Percentiles rank a stretch among this genome's conserved stretches.
Evolutionary conservation across 1,284 basidiomycete species (phyloP).

Genomic region (Golubevia sp.): DNA sequence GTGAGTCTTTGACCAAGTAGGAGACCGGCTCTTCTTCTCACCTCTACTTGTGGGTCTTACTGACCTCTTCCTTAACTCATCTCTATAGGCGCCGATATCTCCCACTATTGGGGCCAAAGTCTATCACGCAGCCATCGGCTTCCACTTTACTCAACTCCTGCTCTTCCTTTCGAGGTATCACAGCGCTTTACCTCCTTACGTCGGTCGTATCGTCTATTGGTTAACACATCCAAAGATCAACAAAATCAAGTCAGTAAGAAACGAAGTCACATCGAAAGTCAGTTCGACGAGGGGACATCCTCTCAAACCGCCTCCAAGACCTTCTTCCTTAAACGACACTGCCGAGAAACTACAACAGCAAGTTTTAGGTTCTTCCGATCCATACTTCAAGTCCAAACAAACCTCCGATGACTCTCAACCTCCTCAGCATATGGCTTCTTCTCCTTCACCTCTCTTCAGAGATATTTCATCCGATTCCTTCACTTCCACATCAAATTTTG

Average conservation of each 20-base stretch:
- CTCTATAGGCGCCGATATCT: slow-evolving; percentile 1
- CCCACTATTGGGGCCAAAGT: slow-evolving; percentile 7
- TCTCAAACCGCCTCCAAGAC: slow-evolving; percentile 64
- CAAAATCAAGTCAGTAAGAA: background rate
- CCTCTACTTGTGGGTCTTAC: too few relatives aligned
- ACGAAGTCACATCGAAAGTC: background rate
- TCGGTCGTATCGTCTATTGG: slow-evolving; percentile 13
- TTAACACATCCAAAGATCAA: slow-evolving; percentile 18
- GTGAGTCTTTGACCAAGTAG: slow-evolving; percentile 65
- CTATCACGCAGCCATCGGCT: slow-evolving; percentile 15
- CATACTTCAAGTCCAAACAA: too few relatives aligned
- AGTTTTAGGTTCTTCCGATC: background rate
- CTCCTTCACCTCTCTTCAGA: slow-evolving; percentile 70
- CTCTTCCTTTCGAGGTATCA: slow-evolving; percentile 24
- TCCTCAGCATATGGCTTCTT: too few relatives aligned
- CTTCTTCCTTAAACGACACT: background rate
- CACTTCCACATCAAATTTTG: slow-evolving; percentile 78
- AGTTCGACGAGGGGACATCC: slow-evolving; percentile 60
- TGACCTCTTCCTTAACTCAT: background rate
- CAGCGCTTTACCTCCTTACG: slow-evolving; percentile 7
- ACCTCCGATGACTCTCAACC: too few relatives aligned
- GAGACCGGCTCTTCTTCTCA: slow-evolving; percentile 8
- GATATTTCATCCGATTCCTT: slow-evolving; percentile 74
- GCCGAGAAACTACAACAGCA: background rate
- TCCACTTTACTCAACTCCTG: slow-evolving; percentile 23